A percentile compares a stretch with the other conserved stretches of the same genome.
These are phyloP conservation scores for Bretschneidera sinensis DNA, from an alignment of 345 rosid genomes.

Conservation along the genomic window DNA sequence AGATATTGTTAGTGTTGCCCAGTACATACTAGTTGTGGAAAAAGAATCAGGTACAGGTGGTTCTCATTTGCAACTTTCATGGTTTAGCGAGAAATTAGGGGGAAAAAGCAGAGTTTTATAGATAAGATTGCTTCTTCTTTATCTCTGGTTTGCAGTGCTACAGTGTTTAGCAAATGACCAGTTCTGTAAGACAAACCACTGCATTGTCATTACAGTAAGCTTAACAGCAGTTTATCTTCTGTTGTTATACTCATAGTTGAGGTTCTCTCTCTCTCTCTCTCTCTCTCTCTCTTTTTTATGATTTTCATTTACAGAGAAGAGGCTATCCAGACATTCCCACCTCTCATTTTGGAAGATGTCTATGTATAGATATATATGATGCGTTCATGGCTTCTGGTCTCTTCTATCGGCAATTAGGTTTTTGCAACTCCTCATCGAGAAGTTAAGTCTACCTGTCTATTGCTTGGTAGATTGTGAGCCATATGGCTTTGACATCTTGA, in stretches of 20 bases:
- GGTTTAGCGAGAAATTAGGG: background rate
- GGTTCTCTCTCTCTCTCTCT: slow-evolving; percentile 3
- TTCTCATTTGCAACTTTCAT: slow-evolving; percentile 6
- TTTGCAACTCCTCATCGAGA: slow-evolving; percentile 67
- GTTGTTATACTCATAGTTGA: slow-evolving; percentile 7
- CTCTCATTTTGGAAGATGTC: slow-evolving; percentile 4
- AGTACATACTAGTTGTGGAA: slow-evolving; percentile 83
- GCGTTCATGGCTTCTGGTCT: background rate
- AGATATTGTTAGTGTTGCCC: slow-evolving; percentile 71
- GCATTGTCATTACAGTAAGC: slow-evolving; percentile 85
- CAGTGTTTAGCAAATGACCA: slow-evolving; percentile 88
- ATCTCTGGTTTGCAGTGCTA: slow-evolving; percentile 52
- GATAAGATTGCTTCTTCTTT: too few species aligned
- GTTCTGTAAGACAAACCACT: slow-evolving; percentile 69
- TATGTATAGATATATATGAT: background rate
- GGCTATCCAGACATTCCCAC: slow-evolving; percentile 95
- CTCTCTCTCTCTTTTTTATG: too few species aligned
- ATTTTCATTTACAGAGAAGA: slow-evolving; percentile 61
- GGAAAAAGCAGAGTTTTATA: too few species aligned
- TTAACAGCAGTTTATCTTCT: background rate
- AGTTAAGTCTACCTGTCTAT: slow-evolving; percentile 56
- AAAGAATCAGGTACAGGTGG: slow-evolving; percentile 77
- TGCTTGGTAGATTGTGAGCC: slow-evolving; percentile 98
- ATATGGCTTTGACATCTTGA: slow-evolving; percentile 85
- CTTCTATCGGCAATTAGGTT: slow-evolving; percentile 44